Base-by-base conservation (phyloP, 2,329 filamentous ascomycete species). In the Colletotrichum lentis region DNA sequence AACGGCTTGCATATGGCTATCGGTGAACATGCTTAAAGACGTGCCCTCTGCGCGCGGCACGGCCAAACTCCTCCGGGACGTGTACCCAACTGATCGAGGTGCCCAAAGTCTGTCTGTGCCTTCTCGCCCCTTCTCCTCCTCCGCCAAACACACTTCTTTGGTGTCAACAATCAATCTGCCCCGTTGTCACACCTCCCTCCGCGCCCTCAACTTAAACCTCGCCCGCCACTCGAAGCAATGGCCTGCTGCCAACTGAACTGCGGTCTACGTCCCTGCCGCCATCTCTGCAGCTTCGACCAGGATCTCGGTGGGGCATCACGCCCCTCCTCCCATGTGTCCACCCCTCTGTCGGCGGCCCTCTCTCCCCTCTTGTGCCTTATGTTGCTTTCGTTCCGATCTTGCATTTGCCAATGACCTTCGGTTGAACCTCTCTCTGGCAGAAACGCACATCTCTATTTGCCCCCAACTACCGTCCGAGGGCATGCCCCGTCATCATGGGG, bases 241-340 rank as follows among this genome's bases (percentile, higher is more conserved):
- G 62, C 56, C 61, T 56, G 50, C 58, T 56, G 37, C 50, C 56
- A 56, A 56, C 24, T 39, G 47, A 56, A 56, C 24, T 39, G 47
- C 18, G 24, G 55, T 31, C 37, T 35, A 61, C 20, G 57, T 41
- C 64, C 67, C 57, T 69, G 64, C 41, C 57, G 64, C 55, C 64
- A 69, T 63, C 67, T 54, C 41, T 50, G 67, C 67, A 54, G 22
- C 46, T 41, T 41, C 18, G 39, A 49, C 46, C 31, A 49, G 58
- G 63, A 57, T 54, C n/a, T 27, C 35, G 31, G 46, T 53, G 67
- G 47, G 16, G 31, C 46, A 24, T 24, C 31, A 55, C 65, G 66
- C 50, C 62, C 63, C 49, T 62, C 67, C 35, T 62, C 52, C 20
- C 24, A 31, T 49, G 35, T 7, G 43, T 27, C 41, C 47, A 59